These are phyloP conservation scores for Mimosa bimucronata DNA, from an alignment of 306 rosid species.

Conservation along the genomic window DNA sequence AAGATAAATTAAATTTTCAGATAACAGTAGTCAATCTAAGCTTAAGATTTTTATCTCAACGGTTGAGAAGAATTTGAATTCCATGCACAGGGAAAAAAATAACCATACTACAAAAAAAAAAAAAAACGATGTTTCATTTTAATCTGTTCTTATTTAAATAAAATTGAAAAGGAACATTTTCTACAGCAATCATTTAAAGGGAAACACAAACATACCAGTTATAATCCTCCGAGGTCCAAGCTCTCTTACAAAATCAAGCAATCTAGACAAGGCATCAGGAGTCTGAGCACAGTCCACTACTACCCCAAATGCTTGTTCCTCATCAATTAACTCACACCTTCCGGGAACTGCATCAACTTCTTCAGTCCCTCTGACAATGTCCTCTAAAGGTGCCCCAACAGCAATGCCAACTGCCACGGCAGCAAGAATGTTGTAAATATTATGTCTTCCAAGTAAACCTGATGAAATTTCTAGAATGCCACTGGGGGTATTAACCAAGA, in stretches of 20 bases:
- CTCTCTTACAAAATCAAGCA: constrained; percentile 92
- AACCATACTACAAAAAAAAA: constrained; percentile 11
- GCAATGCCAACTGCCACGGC: constrained; percentile 94
- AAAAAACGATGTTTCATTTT: constrained; percentile 13
- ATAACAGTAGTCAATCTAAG: background rate
- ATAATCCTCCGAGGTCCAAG: constrained; percentile 87
- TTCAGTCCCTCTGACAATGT: constrained; percentile 96
- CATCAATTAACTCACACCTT: constrained; percentile 90
- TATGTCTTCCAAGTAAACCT: constrained; percentile 89
- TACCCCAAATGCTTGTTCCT: constrained; percentile 96
- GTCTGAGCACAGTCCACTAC: constrained; percentile 94
- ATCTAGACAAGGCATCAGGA: constrained; percentile 89
- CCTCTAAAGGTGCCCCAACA: constrained; percentile 97
- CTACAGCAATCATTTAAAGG: constrained; percentile 24
- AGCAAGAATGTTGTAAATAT: constrained; percentile 89
- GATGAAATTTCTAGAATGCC: constrained; percentile 96
- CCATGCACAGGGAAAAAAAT: background rate
- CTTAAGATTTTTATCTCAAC: background rate
- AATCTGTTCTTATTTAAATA: constrained; percentile 15
- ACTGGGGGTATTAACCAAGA: constrained; percentile 86
- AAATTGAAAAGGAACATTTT: constrained; percentile 15
- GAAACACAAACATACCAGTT: constrained; percentile 64
- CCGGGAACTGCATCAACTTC: constrained; percentile 98
- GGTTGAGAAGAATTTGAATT: background rate
- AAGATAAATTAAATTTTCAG: constrained; percentile 7